Base-by-base conservation (phyloP, 331 rosid genomes). In the Spiraea crenata region DNA sequence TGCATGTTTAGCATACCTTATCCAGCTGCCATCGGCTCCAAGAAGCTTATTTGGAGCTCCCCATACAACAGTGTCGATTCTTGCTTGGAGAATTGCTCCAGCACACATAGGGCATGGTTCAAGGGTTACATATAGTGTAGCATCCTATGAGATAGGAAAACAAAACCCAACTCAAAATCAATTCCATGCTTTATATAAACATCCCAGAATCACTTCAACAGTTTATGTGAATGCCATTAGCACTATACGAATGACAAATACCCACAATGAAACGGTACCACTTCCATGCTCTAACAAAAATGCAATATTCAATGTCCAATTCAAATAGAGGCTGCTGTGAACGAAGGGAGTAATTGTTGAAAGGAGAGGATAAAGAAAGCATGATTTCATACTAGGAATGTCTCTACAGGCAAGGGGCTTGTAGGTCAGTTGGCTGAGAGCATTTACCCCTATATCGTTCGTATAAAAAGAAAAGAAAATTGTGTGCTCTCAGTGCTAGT, bases 1-100 rank as follows among this genome's bases (percentile, higher is more conserved):
- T 19, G 19, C 50, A 50, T 37, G 60, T 15, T 63, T 57, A 6
- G 57, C 80, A 52, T 83, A 91, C 99, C 92, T 86, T 79, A 95
- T 83, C 99, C 99, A 95, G 89, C 98, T 91, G 62, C 99, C 99
- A 77, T 95, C 99, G 44, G 99, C 98, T 34, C 99, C 99, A 78
- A 95, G 98, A 85, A 95, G 98, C 84, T 88, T 95, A 81, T 95
- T 95, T 48, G 99, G 99, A 74, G 99, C 93, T 81, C 99, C 99
- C 99, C 99, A 95, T 37, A 95, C 99, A 58, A 95, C 77, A 42
- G 88, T 83, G 46, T 77, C 83, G 7, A 95, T 34, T 81, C 99
- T 85, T 73, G 99, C 96, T 74, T 91, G 98, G 57, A 87, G 90
- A 66, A 91, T 91, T 59, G 99, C 99, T 38, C 99, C 99, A 78